Evolutionary conservation across 345 rosid species (phyloP), one percentile per base, ranked within the genome.

Genomic region (Populus nigra): DNA sequence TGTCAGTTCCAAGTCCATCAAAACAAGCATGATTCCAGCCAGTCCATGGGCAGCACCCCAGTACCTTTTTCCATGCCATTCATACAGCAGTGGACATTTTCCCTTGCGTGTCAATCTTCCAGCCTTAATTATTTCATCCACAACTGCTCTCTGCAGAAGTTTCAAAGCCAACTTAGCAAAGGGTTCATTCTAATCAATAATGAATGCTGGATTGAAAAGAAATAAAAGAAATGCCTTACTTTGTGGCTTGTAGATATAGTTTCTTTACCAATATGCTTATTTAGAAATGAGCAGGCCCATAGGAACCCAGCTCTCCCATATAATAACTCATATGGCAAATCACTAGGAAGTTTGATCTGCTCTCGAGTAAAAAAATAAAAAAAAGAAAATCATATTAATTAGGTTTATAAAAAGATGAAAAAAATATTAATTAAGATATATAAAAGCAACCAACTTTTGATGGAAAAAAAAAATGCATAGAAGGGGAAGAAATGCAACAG

Each of bases 11-110:
- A 87, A 83, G 88, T 88, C 88, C 90, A 91, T 85, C 87, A 91
- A 70, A 76, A 88, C 88, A 79, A 88, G 85, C 86, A 91, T 85
- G 78, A 90, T 91, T 39, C 96, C 92, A 22, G 90, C 91, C 84
- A 88, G 73, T 55, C 96, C 96, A 79, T 91, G 91, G 8, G 92
- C 92, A 76, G 96, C 92, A 36, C 96, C 93, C 92, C 91, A 88
- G 43, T 90, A 91, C 84, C 81, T 90, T 78, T 85, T 88, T 17
- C 96, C 91, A 75, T 91, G 92, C 96, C 93, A 91, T 83, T 91
- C 93, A 82, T 85, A 88, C 96, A 90, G 90, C 81, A 91, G 77
- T 2, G 91, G 90, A 66, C 89, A 90, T 83, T 78, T 83, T 55
- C 84, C 91, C 49, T 78, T 78, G 63, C 43, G 82, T 18, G 86